phyloP scores from a whole-genome alignment of 768 basidiomycete genomes.

The Phaffia australis region DNA sequence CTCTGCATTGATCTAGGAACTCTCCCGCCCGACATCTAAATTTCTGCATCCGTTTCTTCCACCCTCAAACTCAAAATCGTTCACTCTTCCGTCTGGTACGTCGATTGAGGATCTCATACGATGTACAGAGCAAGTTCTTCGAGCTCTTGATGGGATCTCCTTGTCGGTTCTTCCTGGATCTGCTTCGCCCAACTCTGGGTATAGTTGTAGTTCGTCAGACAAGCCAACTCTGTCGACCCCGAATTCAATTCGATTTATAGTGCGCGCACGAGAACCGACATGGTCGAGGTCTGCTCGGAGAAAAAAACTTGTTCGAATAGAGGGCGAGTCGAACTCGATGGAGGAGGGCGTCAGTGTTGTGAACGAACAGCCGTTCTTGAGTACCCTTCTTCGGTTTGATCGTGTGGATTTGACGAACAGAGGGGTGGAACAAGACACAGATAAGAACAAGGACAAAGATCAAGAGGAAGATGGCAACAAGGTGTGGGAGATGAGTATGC shows the following conservation, averaged over 20 bases:
- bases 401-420: too few species aligned
- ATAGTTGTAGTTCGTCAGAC: not conserved
- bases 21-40: slow-evolving; percentile 42
- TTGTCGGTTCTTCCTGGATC: not conserved
- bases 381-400: slow-evolving; percentile 16
- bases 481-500: not conserved
- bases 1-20: slow-evolving; percentile 39
- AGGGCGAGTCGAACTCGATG: too few species aligned
- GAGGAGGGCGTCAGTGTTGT: too few species aligned
- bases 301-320: too few species aligned
- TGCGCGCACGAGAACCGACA: too few species aligned
- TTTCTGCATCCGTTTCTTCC: slow-evolving; percentile 46
- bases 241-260: too few species aligned
- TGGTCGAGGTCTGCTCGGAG: too few species aligned
- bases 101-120: slow-evolving; percentile 23
- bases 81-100: slow-evolving; percentile 39
- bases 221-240: too few species aligned
- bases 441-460: too few species aligned
- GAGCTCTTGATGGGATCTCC: slow-evolving; percentile 12
- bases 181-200: not conserved
- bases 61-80: slow-evolving; percentile 29
- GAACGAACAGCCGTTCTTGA: slow-evolving; percentile 57
- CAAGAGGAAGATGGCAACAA: too few species aligned
- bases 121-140: slow-evolving; percentile 39
- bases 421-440: too few species aligned